Evolutionary conservation across 768 basidiomycete genomes (phyloP), one percentile per base, ranked within the genome.

Genomic region (Termitomyces sp.): DNA sequence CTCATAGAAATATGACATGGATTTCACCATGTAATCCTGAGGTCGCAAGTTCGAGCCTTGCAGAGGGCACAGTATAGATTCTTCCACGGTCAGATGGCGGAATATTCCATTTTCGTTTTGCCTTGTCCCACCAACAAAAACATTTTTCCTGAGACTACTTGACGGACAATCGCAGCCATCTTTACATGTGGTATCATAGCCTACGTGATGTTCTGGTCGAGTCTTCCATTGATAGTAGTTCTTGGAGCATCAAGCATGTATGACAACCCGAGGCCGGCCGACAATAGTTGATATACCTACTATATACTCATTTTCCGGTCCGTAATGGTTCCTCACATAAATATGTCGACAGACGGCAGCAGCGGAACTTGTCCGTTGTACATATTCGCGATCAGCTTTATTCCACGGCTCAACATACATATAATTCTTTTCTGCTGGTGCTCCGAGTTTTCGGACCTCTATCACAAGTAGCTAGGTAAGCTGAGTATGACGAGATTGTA

Each of bases 21-120:
- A 16, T 5, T 6, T 36, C 0, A 33, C 41, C 58, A 59, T 64
- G 73, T 40, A 74, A 78, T 77, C 76, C 76, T 75, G 76, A 77
- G 77, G 76, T 77, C 76, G 77, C 76, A 76, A 77, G 77, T 78
- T 78, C 75, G 76, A 78, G 70, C 74, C 77, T 78, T 78, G 76
- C 76, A 76, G 68, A 67, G 77, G 72, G 76, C 76, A 77, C n/a
- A n/a, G n/a, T n/a, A n/a, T n/a, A n/a, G n/a, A n/a, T n/a, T n/a
- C n/a, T n/a, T n/a, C n/a, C 3, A 28, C n/a, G n/a, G n/a, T n/a
- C n/a, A n/a, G n/a, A n/a, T n/a, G n/a, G 28, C 28, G 28, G 1
- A 28, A 28, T 3, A 6, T 28, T 28, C 28, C 5, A n/a, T n/a
- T n/a, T n/a, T 1, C 8, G 1, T 16, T 45, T 45, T 45, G 13